Evolutionary conservation across 495 filamentous ascomycete species (phyloP).

Genomic region (Aspergillus olivimuriae): DNA sequence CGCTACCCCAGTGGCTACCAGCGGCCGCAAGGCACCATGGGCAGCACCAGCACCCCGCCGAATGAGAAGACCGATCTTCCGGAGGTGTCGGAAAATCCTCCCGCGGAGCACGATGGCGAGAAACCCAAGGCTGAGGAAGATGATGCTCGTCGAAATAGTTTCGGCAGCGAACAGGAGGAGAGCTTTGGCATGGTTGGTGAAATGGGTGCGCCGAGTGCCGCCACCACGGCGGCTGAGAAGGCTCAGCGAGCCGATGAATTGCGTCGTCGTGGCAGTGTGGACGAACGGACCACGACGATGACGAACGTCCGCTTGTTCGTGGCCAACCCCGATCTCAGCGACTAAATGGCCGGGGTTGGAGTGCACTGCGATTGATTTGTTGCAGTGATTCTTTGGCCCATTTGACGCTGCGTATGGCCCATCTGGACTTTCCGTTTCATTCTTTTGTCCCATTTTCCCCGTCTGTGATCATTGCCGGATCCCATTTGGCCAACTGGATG

Average conservation of each 20-base stretch:
- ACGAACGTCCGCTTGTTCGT: slow-evolving; percentile 83
- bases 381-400: too few species aligned
- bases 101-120: slow-evolving; percentile 33
- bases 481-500: too few species aligned
- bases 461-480: neutral
- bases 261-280: slow-evolving; percentile 81
- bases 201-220: slow-evolving; percentile 41
- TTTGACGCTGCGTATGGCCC: neutral
- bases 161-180: slow-evolving; percentile 47
- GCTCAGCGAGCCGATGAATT: slow-evolving; percentile 70
- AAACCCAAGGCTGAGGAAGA: slow-evolving; percentile 39
- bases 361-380: neutral
- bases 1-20: slow-evolving; percentile 50
- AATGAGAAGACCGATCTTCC: slow-evolving; percentile 45
- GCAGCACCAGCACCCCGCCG: slow-evolving; percentile 61
- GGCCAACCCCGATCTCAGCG: slow-evolving; percentile 83
- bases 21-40: slow-evolving; percentile 54
- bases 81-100: slow-evolving; percentile 47
- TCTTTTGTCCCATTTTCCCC: neutral
- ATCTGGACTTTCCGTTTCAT: neutral
- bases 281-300: slow-evolving; percentile 81
- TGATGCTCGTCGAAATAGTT: slow-evolving; percentile 27
- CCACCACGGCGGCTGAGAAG: slow-evolving; percentile 50
- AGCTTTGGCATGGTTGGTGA: slow-evolving; percentile 50
- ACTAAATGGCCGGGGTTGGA: slow-evolving; percentile 32